Conservation (phyloP, 352 stramenopile genomes). For the Elongisporangium anandrum region DNA sequence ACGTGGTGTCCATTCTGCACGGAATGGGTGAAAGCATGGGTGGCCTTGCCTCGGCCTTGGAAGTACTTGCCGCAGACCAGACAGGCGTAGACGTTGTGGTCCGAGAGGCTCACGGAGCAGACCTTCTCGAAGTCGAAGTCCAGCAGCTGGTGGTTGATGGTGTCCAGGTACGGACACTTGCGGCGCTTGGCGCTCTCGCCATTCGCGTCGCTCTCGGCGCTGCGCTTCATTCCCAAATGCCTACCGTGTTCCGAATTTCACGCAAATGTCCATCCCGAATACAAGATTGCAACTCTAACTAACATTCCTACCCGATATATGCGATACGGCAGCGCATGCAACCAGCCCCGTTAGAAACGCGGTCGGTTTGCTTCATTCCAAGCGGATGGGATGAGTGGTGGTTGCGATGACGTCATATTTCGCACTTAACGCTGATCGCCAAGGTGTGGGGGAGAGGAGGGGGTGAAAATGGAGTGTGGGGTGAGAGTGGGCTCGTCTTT, state of each 20-base stretch:
- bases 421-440: background rate
- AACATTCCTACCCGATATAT: background rate
- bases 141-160: constrained; percentile 95
- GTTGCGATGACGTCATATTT: constrained; percentile 2
- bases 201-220: constrained; percentile 19
- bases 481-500: background rate
- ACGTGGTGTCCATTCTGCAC: constrained; percentile 96
- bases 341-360: background rate
- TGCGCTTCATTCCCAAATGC: constrained; percentile 37
- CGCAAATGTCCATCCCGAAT: constrained; percentile 19
- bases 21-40: constrained; percentile 95
- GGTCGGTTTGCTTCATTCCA: background rate
- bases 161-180: constrained; percentile 99
- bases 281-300: constrained; percentile 2
- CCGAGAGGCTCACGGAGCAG: constrained; percentile 94
- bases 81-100: constrained; percentile 98
- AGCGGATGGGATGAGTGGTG: background rate
- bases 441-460: background rate
- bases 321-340: background rate
- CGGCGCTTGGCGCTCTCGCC: constrained; percentile 45
- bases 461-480: background rate
- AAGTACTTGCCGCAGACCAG: constrained; percentile 99
- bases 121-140: constrained; percentile 99
- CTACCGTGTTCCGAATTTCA: background rate
- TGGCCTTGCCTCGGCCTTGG: constrained; percentile 90